Conservation (phyloP, 306 rosid genomes). For the Malus fusca region DNA sequence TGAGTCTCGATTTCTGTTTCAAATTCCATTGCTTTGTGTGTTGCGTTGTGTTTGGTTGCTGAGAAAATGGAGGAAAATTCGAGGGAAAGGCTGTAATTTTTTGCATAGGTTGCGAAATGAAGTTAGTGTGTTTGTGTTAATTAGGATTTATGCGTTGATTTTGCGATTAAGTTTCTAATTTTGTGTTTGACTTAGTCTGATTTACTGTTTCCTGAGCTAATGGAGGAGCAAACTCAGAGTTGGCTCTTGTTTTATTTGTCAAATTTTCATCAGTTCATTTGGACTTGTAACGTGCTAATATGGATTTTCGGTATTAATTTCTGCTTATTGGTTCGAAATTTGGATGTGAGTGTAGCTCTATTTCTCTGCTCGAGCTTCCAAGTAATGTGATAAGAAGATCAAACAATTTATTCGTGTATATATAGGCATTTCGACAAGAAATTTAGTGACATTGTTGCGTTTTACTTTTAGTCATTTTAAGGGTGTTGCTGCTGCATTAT, state of each 20-base stretch:
- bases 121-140: neutral
- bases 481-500: neutral
- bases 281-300: neutral
- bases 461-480: neutral
- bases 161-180: neutral
- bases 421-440: neutral
- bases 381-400: neutral
- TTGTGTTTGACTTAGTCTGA: conserved; percentile 21
- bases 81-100: neutral
- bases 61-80: neutral
- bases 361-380: neutral
- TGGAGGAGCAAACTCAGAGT: conserved; percentile 1
- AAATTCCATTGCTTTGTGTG: neutral
- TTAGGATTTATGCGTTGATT: neutral
- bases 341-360: neutral
- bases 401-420: neutral
- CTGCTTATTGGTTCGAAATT: no score
- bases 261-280: neutral
- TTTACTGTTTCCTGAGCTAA: neutral
- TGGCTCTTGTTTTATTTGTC: neutral
- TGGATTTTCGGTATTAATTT: neutral
- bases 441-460: neutral
- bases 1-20: conserved; percentile 1
- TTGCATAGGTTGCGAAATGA: neutral
- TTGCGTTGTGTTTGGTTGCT: neutral